Conservation (phyloP, 352 stramenopile species). For the Thalassiosira delicatula region DNA sequence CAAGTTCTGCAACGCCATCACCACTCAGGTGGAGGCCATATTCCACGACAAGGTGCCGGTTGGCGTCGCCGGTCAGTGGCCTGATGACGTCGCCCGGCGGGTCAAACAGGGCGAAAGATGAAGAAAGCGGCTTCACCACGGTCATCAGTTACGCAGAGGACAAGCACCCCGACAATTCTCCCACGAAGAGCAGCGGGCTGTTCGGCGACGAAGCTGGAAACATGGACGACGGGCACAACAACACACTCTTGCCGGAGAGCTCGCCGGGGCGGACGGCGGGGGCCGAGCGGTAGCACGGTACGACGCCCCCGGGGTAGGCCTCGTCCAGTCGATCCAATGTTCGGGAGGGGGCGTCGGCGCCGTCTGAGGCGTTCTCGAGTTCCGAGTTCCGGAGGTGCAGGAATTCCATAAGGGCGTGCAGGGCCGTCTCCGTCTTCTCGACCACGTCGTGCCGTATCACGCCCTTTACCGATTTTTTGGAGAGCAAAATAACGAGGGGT, state of each 20-base stretch:
- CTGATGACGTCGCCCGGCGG: conserved; percentile 12
- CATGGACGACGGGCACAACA: not conserved
- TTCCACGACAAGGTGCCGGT: too few relatives aligned
- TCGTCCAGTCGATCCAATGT: conserved; percentile 43
- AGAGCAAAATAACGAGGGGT: too few relatives aligned
- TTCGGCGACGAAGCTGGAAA: conserved; percentile 46
- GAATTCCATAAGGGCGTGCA: conserved; percentile 72
- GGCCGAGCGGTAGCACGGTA: conserved; percentile 77
- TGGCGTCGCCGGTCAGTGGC: conserved; percentile 5
- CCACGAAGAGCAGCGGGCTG: conserved; percentile 30
- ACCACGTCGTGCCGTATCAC: conserved; percentile 79
- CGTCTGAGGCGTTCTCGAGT: conserved; percentile 34
- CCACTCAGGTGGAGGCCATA: too few relatives aligned
- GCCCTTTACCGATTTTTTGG: too few relatives aligned
- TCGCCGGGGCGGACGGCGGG: conserved; percentile 63
- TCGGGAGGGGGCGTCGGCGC: conserved; percentile 6
- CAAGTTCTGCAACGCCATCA: too few relatives aligned
- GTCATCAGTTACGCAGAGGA: conserved; percentile 58
- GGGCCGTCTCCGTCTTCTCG: conserved; percentile 69
- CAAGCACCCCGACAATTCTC: conserved; percentile 18
- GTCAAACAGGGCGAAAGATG: conserved; percentile 25
- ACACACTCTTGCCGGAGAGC: conserved; percentile 70
- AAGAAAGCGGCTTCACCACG: conserved; percentile 48
- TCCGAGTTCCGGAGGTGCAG: conserved; percentile 56
- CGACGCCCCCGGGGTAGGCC: conserved; percentile 44